A percentile compares a stretch with the other conserved stretches of the same genome.
Evolutionary conservation across 2,329 filamentous ascomycete species (phyloP).

Genomic region (Colletotrichum tofieldiae): DNA sequence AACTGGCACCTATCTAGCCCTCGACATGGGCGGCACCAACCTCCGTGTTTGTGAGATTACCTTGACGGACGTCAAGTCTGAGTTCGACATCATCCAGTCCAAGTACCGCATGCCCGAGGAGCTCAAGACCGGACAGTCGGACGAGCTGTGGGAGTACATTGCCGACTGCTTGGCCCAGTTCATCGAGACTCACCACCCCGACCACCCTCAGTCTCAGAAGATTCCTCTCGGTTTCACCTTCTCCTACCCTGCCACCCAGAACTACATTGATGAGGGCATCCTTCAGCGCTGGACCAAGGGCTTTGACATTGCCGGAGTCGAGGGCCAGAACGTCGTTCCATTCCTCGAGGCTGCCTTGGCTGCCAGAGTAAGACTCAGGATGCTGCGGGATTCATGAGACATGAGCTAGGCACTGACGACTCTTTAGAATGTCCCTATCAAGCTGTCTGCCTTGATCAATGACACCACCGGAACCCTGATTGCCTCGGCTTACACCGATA

Average conservation of each 20-base stretch:
- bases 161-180: constrained; percentile 94
- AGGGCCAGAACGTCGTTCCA: constrained; percentile 91
- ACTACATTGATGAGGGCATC: constrained; percentile 93
- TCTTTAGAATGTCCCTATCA: constrained; percentile 86
- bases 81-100: constrained; percentile 95
- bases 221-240: constrained; percentile 95
- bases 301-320: constrained; percentile 93
- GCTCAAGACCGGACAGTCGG: constrained; percentile 86
- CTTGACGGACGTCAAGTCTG: constrained; percentile 87
- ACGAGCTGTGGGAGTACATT: constrained; percentile 95
- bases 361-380: constrained; percentile 67
- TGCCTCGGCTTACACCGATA: constrained; percentile 96
- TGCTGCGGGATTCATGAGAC: background rate
- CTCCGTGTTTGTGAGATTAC: constrained; percentile 94
- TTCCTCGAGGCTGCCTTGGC: constrained; percentile 86
- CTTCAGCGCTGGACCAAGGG: constrained; percentile 98
- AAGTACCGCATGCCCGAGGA: constrained; percentile 97
- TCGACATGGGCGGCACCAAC: constrained; percentile 98
- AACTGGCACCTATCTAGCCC: constrained; percentile 87
- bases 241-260: constrained; percentile 93
- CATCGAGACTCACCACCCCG: constrained; percentile 86
- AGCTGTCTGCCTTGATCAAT: constrained; percentile 93
- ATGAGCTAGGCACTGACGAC: constrained; percentile 8
- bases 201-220: constrained; percentile 72
- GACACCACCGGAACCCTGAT: constrained; percentile 98